Evolutionary conservation across 345 rosid genomes (phyloP).

Genomic region (Linum tenue): DNA sequence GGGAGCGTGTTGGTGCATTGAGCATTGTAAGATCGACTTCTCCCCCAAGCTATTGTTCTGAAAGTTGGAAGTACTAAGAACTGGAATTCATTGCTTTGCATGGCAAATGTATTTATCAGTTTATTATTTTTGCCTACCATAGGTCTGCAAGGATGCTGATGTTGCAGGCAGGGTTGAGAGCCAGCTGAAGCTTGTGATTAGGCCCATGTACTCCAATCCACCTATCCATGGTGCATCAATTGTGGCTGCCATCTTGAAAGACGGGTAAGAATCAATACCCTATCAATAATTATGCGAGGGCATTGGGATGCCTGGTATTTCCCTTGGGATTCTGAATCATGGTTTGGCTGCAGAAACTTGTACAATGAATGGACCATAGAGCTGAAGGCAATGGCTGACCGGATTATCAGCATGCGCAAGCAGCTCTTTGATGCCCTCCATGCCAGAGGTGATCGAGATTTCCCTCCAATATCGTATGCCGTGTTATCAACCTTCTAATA

Average conservation of each 20-base stretch:
- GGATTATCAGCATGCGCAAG: conserved; percentile 33
- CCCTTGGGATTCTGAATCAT: conserved; percentile 1
- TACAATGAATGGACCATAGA: conserved; percentile 38
- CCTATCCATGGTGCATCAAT: conserved; percentile 51
- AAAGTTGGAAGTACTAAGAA: neutral
- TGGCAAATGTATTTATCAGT: neutral
- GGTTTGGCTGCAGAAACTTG: conserved; percentile 25
- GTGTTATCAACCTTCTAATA: too few relatives aligned
- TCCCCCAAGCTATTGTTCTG: neutral
- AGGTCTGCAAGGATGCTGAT: conserved; percentile 42
- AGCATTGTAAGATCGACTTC: conserved; percentile 30
- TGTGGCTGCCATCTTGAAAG: conserved; percentile 34
- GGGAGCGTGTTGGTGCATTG: conserved; percentile 49
- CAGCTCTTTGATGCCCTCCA: conserved; percentile 31
- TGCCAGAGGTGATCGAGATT: conserved; percentile 28
- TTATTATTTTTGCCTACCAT: neutral
- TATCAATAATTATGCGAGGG: too few relatives aligned
- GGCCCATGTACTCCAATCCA: conserved; percentile 51
- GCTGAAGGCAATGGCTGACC: conserved; percentile 36
- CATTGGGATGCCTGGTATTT: neutral
- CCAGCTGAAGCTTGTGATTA: conserved; percentile 47
- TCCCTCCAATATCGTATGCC: too few relatives aligned
- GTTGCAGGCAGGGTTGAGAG: conserved; percentile 39
- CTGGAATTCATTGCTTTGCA: neutral
- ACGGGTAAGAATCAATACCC: conserved; percentile 20